Evolutionary conservation across 148 eudicot genomes (phyloP).

Genomic region (Tetragonia tetragonoides): DNA sequence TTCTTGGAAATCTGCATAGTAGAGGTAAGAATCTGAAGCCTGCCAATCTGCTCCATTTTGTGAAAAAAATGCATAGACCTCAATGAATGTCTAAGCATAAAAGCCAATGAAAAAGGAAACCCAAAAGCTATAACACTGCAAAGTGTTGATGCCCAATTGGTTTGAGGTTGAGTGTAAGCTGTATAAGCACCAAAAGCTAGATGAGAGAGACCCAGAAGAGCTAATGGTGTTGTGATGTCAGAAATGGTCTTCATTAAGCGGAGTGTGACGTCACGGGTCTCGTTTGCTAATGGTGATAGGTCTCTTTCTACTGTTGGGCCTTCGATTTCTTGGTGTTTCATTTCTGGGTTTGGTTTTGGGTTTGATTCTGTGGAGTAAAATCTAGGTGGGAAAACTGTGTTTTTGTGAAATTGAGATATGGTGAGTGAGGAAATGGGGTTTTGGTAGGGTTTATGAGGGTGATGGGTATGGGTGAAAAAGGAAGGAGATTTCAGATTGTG

Average conservation of each 20-base stretch:
- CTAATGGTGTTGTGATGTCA: constrained; percentile 38
- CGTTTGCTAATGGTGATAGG: constrained; percentile 49
- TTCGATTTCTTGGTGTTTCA: constrained; percentile 79
- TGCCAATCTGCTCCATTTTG: constrained; percentile 88
- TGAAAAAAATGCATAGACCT: constrained; percentile 72
- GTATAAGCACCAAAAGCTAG: constrained; percentile 61
- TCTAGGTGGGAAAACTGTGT: not conserved
- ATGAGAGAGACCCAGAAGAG: constrained; percentile 51
- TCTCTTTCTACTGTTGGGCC: constrained; percentile 85
- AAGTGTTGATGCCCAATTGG: constrained; percentile 32
- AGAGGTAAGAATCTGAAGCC: constrained; percentile 71
- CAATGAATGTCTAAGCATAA: constrained; percentile 57
- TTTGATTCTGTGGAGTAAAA: not conserved
- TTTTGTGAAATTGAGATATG: too few species aligned
- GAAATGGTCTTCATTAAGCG: constrained; percentile 36
- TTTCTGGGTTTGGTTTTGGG: constrained; percentile 20
- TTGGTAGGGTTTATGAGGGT: too few species aligned
- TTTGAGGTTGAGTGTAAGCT: constrained; percentile 32
- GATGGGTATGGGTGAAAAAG: not conserved
- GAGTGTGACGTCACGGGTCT: constrained; percentile 29
- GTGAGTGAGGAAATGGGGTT: too few species aligned
- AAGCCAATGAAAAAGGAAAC: constrained; percentile 67
- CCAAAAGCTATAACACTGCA: constrained; percentile 61
- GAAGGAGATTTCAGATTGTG: not conserved
- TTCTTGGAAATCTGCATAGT: constrained; percentile 70